phyloP scores from a whole-genome alignment of 2,329 filamentous ascomycete genomes.

The Fonsecaea pugnacius region DNA sequence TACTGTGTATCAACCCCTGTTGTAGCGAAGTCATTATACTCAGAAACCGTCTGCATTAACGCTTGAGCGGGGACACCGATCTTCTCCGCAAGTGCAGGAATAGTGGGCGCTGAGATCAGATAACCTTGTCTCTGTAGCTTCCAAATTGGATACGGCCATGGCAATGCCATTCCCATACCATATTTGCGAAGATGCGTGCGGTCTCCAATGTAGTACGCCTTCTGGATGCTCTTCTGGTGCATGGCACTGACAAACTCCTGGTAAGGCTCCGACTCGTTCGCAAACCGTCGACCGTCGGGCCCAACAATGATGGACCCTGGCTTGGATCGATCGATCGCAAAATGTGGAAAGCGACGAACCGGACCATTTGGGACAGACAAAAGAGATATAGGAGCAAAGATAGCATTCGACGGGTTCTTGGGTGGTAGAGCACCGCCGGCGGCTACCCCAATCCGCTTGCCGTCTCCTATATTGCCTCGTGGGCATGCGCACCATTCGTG shows the following conservation, averaged over 20 bases:
- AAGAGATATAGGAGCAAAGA: slow-evolving; percentile 22
- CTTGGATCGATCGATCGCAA: slow-evolving; percentile 19
- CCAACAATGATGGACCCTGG: slow-evolving; percentile 25
- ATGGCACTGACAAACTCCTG: slow-evolving; percentile 19
- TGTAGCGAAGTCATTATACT: slow-evolving; percentile 41
- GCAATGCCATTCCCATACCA: slow-evolving; percentile 26
- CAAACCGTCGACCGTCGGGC: slow-evolving; percentile 20
- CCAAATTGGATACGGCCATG: slow-evolving; percentile 17
- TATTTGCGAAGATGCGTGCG: slow-evolving; percentile 17
- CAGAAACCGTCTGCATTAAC: slow-evolving; percentile 13
- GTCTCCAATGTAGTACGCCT: slow-evolving; percentile 24
- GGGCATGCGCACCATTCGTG: slow-evolving; percentile 33
- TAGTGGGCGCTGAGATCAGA: slow-evolving; percentile 21
- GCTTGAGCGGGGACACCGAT: slow-evolving; percentile 13
- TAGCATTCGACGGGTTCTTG: slow-evolving; percentile 10
- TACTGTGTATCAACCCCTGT: slow-evolving; percentile 44
- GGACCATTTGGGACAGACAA: background rate
- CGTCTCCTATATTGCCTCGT: slow-evolving; percentile 38
- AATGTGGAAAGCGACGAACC: slow-evolving; percentile 17
- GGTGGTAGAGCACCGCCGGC: slow-evolving; percentile 15
- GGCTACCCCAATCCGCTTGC: slow-evolving; percentile 12
- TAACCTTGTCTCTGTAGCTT: slow-evolving; percentile 18
- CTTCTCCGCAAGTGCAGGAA: slow-evolving; percentile 21
- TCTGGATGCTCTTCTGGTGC: slow-evolving; percentile 14
- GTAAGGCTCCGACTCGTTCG: slow-evolving; percentile 25